These are phyloP conservation scores for Aegilops umbellulata DNA, from an alignment of 176 grass and related monocot species.

Conservation along the genomic window DNA sequence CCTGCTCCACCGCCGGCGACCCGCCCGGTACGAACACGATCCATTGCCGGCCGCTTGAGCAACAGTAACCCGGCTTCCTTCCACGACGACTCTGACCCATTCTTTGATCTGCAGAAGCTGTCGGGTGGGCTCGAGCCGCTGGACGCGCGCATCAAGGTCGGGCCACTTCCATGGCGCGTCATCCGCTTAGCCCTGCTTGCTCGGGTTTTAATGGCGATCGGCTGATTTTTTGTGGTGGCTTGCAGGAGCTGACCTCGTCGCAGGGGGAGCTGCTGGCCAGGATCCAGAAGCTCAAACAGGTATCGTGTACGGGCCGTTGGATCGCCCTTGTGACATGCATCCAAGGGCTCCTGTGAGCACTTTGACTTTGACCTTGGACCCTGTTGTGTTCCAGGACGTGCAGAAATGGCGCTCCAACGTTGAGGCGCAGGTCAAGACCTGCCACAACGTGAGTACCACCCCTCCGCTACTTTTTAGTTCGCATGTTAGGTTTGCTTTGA, in stretches of 20 bases:
- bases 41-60: background rate
- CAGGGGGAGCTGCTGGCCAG: constrained; percentile 55
- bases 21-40: constrained; percentile 22
- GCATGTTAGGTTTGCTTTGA: no score
- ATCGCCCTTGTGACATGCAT: background rate
- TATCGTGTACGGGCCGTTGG: background rate
- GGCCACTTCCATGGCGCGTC: background rate
- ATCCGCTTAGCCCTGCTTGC: background rate
- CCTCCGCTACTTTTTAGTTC: no score
- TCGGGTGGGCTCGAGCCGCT: constrained; percentile 18
- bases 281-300: constrained; percentile 73
- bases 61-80: background rate
- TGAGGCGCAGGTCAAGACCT: constrained; percentile 27
- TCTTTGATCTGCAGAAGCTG: constrained; percentile 24
- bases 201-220: background rate
- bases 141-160: constrained; percentile 43
- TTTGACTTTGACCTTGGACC: background rate
- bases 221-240: background rate
- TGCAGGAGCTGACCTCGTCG: constrained; percentile 72
- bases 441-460: constrained; percentile 32
- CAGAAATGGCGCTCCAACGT: background rate
- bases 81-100: background rate
- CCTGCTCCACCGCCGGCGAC: background rate
- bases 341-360: background rate
- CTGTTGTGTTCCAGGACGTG: background rate